Evolutionary conservation across 2,329 filamentous ascomycete species (phyloP).

Genomic region (Fusarium sp.): DNA sequence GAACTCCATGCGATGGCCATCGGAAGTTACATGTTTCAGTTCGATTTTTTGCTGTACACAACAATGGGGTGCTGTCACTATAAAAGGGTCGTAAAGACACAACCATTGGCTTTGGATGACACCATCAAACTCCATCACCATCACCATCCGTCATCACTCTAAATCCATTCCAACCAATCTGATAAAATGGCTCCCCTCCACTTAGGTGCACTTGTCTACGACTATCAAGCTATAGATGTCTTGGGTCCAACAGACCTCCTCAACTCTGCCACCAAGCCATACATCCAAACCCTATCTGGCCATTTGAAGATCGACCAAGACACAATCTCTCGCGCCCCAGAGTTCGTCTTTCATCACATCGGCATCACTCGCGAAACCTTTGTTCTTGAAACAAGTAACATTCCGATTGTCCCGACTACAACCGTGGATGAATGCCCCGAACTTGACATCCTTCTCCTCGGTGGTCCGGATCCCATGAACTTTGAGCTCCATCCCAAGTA

Average conservation of each 20-base stretch:
- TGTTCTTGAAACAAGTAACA: not conserved
- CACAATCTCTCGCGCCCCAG: constrained; percentile 36
- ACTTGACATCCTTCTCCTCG: constrained; percentile 51
- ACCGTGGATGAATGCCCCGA: constrained; percentile 49
- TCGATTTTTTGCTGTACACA: rapidly evolving
- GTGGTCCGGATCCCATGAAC: constrained; percentile 42
- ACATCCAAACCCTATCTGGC: constrained; percentile 12
- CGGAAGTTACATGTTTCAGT: not conserved
- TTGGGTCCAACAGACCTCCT: constrained; percentile 47
- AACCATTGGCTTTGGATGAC: not conserved
- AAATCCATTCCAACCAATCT: not conserved
- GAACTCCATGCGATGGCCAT: not conserved
- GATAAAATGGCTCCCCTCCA: constrained; percentile 21
- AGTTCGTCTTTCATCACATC: constrained; percentile 49
- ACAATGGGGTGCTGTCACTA: not conserved
- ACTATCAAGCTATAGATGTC: constrained; percentile 49
- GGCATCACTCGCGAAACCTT: constrained; percentile 46
- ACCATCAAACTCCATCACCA: not conserved
- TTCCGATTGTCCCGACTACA: constrained; percentile 43
- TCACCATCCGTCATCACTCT: not conserved
- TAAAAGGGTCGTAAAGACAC: not conserved
- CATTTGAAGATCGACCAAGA: constrained; percentile 33
- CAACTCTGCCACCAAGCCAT: constrained; percentile 36
- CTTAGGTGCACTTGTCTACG: constrained; percentile 37
- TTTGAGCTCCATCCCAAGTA: constrained; percentile 46